These are phyloP conservation scores for Fusarium multiceps DNA, from an alignment of 2,329 filamentous ascomycete species.

Conservation along the genomic window DNA sequence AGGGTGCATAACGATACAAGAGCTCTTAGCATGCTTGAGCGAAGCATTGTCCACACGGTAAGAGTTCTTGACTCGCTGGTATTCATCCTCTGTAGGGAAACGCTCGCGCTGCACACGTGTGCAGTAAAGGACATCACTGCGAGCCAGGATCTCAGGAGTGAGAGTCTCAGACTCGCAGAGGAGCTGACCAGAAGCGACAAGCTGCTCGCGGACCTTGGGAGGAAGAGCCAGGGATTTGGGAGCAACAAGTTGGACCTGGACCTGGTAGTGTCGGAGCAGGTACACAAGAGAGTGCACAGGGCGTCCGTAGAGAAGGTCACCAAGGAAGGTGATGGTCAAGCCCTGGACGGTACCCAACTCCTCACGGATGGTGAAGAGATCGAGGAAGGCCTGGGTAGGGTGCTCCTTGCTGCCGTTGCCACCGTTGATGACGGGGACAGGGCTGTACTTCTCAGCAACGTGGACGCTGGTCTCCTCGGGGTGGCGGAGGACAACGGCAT, in stretches of 20 bases:
- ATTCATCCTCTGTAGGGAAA: conserved; percentile 83
- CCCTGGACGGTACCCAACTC: conserved; percentile 96
- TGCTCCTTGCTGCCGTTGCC: conserved; percentile 97
- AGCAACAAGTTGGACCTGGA: conserved; percentile 90
- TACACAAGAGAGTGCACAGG: conserved; percentile 96
- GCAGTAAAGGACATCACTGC: conserved; percentile 94
- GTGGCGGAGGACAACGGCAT: conserved; percentile 96
- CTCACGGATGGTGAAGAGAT: conserved; percentile 98
- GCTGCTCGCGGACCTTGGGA: conserved; percentile 75
- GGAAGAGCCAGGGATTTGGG: conserved; percentile 84
- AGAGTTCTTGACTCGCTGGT: conserved; percentile 87
- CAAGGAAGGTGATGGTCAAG: conserved; percentile 94
- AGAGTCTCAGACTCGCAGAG: conserved; percentile 79
- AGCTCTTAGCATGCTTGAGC: conserved; percentile 88
- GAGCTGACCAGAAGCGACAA: conserved; percentile 80
- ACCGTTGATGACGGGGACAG: conserved; percentile 94
- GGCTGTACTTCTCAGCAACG: conserved; percentile 85
- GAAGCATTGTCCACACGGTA: conserved; percentile 92
- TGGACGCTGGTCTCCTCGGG: conserved; percentile 84
- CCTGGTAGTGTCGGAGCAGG: conserved; percentile 94
- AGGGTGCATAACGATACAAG: conserved; percentile 96
- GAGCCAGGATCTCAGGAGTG: conserved; percentile 86
- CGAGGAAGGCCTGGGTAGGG: conserved; percentile 96
- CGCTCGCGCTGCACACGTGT: conserved; percentile 97
- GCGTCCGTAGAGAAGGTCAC: conserved; percentile 91